Conservation (phyloP, 305 asterid species). For the Fraxinus sp. region DNA sequence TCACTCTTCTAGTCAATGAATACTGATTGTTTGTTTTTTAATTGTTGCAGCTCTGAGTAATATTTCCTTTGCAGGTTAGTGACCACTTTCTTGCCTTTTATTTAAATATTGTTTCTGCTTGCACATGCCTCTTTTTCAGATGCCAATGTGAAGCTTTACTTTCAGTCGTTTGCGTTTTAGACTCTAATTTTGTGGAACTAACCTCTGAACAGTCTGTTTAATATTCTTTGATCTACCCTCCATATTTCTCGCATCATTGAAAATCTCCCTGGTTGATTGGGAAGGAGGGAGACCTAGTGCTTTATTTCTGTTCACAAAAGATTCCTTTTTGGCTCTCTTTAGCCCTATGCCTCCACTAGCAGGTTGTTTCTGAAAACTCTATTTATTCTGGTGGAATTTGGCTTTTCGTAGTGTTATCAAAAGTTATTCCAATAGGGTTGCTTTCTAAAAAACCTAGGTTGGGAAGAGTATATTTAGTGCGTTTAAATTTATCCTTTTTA, state of each 20-base stretch:
- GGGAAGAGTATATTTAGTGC: not conserved
- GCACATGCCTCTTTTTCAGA: constrained; percentile 1
- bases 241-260: not conserved
- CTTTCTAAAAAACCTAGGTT: not conserved
- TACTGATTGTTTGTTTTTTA: constrained; percentile 22
- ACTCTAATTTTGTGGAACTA: not conserved
- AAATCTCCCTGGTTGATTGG: not conserved
- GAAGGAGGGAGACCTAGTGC: not conserved
- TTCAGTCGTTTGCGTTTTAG: constrained; percentile 6
- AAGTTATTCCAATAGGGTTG: not conserved
- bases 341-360: not conserved
- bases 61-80: constrained; percentile 65
- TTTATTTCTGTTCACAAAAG: not conserved
- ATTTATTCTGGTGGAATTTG: not conserved
- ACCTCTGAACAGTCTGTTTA: not conserved
- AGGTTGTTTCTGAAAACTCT: not conserved
- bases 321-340: not conserved
- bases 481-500: not conserved
- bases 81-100: not conserved
- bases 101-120: not conserved
- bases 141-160: constrained; percentile 11
- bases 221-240: not conserved
- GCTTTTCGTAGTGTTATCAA: not conserved
- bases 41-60: constrained; percentile 71
- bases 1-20: constrained; percentile 17